Conservation (phyloP, 2,329 filamentous ascomycete genomes). For the Colletotrichum eremochloae region DNA sequence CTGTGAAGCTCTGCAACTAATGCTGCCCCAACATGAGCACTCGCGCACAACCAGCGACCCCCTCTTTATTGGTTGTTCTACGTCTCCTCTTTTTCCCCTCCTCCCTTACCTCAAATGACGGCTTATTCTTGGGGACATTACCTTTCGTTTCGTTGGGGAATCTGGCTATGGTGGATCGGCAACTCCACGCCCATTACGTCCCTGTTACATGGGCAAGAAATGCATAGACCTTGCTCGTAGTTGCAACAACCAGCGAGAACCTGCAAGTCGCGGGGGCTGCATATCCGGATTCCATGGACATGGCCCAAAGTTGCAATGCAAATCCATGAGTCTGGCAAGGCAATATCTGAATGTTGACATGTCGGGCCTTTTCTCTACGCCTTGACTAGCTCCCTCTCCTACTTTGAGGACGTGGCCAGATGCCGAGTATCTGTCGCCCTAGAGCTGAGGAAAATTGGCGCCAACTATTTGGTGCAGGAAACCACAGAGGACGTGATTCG, state of each 20-base stretch:
- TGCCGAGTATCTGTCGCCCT: constrained; percentile 28
- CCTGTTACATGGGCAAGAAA: constrained; percentile 18
- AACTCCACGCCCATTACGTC: constrained; percentile 39
- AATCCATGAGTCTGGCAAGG: background rate
- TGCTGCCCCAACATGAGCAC: background rate
- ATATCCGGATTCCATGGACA: background rate
- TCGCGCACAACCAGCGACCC: constrained; percentile 1
- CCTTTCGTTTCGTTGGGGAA: constrained; percentile 1
- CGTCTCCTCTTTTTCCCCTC: background rate
- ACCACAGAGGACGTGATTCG: constrained; percentile 7
- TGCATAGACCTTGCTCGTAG: constrained; percentile 1
- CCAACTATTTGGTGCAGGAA: background rate
- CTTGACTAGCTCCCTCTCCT: background rate
- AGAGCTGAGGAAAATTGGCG: background rate
- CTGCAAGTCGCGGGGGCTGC: background rate
- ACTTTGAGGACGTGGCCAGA: background rate
- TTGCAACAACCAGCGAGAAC: background rate
- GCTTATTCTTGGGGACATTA: background rate
- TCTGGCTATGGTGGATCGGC: constrained; percentile 32
- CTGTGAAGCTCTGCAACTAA: constrained; percentile 38
- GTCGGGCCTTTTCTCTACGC: background rate
- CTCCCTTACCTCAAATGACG: constrained; percentile 1
- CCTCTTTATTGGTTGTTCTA: background rate
- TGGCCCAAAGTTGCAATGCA: constrained; percentile 8
- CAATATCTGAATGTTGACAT: background rate